Base-by-base conservation (phyloP, 73 alveolate genomes). In the Uronychia binucleata region DNA sequence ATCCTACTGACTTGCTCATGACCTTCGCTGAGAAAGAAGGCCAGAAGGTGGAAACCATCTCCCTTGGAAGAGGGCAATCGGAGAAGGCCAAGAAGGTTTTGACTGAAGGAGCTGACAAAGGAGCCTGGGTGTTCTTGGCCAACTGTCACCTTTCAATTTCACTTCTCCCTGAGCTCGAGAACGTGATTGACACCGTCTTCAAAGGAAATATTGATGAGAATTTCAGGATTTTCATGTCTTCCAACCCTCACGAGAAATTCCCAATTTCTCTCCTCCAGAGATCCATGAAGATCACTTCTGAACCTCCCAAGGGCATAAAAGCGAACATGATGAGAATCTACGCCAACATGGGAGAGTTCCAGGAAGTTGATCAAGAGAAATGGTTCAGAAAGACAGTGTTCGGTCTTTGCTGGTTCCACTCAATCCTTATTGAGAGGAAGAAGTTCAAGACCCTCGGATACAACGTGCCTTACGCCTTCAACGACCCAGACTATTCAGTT, bases 261-360 rank as follows among this genome's bases (percentile, higher is more conserved):
- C 99, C 99, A 29, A 98, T 99, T 76, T 92, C 99, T 31, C 93
- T 99, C 31, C 96, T 99, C 31, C 99, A 99, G 91, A 95, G 99
- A 90, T 99, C 99, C 86, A 83, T 98, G 84, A 99, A 99, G 94
- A 97, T 98, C 59, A 98, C 99, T n/a, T 95, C 99, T 77, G 99
- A 99, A 91, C 99, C 99, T 31, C 99, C 99, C 8, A 97, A 92
- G 87, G 99, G 99, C n/a, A 94, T 99, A 74, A 98, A 97, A 90
- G 98, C 99, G 57, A 99, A 99, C 93, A 96, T 99, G 99, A 97
- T 96, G 79, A 91, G 99, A 79, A 91, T 99, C 91, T 98, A 95
- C 83, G 97, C 95, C 88, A 97, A 97, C 89, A 98, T 97, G 97
- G 95, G 99, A 34, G 92, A 98, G 67, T 95, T 85, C 91, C 90